Evolutionary conservation across 192 early-diverging fungal genomes (phyloP).

Genomic region (Coemansia sp.): DNA sequence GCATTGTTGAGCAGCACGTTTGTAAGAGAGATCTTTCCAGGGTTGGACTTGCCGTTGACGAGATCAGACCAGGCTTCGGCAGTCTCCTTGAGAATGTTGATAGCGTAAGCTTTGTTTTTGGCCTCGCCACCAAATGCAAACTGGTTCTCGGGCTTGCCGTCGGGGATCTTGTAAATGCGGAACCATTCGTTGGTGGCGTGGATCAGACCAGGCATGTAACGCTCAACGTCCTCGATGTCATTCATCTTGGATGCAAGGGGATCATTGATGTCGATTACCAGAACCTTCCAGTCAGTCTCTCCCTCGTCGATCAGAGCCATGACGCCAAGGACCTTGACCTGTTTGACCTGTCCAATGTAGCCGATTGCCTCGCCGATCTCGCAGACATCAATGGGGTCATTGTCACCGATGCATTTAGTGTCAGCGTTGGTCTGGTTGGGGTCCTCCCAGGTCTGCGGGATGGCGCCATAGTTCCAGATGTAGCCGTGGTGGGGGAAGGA

Average conservation of each 20-base stretch:
- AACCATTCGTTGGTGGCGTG: slow-evolving; percentile 99
- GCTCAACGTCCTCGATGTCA: slow-evolving; percentile 99
- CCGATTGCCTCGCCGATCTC: slow-evolving; percentile 98
- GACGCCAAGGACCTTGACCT: slow-evolving; percentile 97
- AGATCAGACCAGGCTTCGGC: slow-evolving; percentile 92
- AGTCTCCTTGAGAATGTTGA: slow-evolving; percentile 88
- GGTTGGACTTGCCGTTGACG: slow-evolving; percentile 72
- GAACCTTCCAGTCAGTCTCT: slow-evolving; percentile 99
- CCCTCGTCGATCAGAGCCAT: slow-evolving; percentile 99
- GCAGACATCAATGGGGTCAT: slow-evolving; percentile 97
- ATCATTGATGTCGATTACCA: slow-evolving; percentile 97
- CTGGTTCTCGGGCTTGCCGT: slow-evolving; percentile 99
- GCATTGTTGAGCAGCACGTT: slow-evolving; percentile 74
- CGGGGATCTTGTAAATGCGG: slow-evolving; percentile 99
- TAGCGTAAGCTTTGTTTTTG: slow-evolving; percentile 85
- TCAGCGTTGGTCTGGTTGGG: slow-evolving; percentile 86
- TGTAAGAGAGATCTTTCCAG: slow-evolving; percentile 71
- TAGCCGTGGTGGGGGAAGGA: slow-evolving; percentile 99
- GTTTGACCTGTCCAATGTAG: slow-evolving; percentile 94
- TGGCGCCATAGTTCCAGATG: slow-evolving; percentile 99
- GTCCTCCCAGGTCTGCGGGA: slow-evolving; percentile 99
- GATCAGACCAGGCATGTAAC: slow-evolving; percentile 92
- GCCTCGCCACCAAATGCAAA: slow-evolving; percentile 95
- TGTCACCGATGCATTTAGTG: slow-evolving; percentile 95
- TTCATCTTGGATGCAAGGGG: slow-evolving; percentile 96